Percentiles rank a stretch among this genome's conserved stretches.
Evolutionary conservation across 225 moss, liverwort and hornwort species (phyloP).

Genomic region (Sphagnum tenellum): DNA sequence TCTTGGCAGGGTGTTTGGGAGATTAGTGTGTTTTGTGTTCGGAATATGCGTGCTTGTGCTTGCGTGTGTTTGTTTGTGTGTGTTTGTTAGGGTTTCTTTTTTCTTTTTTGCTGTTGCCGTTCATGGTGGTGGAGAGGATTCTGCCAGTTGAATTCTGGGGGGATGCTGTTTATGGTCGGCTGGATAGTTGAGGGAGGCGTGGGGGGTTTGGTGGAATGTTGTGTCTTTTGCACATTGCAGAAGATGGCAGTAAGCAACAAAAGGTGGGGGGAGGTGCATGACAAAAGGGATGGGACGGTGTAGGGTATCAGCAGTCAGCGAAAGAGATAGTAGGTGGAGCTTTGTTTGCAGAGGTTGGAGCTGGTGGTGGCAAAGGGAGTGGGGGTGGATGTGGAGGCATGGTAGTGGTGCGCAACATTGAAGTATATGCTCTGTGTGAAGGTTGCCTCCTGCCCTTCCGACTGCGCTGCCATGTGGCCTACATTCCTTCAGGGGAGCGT

Average conservation of each 20-base stretch:
- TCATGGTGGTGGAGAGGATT: background rate
- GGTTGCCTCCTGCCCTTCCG: constrained; percentile 80
- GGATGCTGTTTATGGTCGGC: background rate
- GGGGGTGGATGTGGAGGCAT: constrained; percentile 97
- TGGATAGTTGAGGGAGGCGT: background rate
- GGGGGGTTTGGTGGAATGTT: background rate
- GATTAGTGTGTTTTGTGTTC: constrained; percentile 8
- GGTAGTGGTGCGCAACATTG: constrained; percentile 85
- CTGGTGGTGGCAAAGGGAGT: constrained; percentile 60
- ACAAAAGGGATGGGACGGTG: constrained; percentile 23
- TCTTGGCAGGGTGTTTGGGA: background rate
- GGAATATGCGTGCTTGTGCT: background rate
- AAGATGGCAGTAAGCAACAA: background rate
- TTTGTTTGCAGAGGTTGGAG: constrained; percentile 71
- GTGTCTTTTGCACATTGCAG: background rate
- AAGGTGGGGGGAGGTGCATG: constrained; percentile 5
- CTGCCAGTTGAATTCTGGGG: background rate
- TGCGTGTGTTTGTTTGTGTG: background rate
- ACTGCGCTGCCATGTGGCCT: constrained; percentile 80
- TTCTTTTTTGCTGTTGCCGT: background rate
- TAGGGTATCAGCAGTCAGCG: constrained; percentile 83
- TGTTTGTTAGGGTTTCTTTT: background rate
- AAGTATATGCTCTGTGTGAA: constrained; percentile 77
- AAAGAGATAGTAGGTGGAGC: constrained; percentile 81
- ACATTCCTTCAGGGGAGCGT: constrained; percentile 79